Conservation (phyloP, 345 rosid genomes). For the Euclidium syriacum region DNA sequence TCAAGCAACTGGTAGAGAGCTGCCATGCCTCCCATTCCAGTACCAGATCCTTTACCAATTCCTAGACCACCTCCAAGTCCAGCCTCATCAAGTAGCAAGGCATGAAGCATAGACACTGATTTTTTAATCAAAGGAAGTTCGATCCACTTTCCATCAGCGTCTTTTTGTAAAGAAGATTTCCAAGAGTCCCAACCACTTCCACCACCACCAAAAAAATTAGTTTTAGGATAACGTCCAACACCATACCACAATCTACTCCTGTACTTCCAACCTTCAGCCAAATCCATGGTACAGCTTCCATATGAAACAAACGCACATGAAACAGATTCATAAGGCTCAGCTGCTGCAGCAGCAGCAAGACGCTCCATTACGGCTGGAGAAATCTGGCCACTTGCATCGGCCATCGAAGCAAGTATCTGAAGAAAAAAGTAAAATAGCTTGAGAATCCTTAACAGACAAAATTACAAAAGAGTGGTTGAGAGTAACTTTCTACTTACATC, state of each 20-base stretch:
- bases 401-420: conserved; percentile 97
- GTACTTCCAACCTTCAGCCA: conserved; percentile 94
- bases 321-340: conserved; percentile 95
- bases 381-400: conserved; percentile 89
- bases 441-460: background rate
- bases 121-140: conserved; percentile 90
- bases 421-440: conserved; percentile 11
- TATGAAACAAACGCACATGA: conserved; percentile 94
- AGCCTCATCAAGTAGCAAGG: conserved; percentile 80
- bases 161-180: conserved; percentile 76
- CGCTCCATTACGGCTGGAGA: conserved; percentile 92
- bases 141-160: conserved; percentile 86
- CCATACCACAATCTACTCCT: conserved; percentile 95
- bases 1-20: conserved; percentile 87
- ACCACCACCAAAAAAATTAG: conserved; percentile 69
- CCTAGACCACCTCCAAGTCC: conserved; percentile 99
- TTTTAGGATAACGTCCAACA: conserved; percentile 68
- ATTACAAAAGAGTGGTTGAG: background rate
- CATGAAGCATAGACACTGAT: conserved; percentile 93
- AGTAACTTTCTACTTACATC: conserved; percentile 61
- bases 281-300: conserved; percentile 84
- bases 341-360: conserved; percentile 92
- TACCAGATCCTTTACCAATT: conserved; percentile 92
- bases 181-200: conserved; percentile 93
- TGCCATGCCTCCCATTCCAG: conserved; percentile 99